Evolutionary conservation across 371 early-diverging fungal species (phyloP).

Genomic region (Mortierella sp.): DNA sequence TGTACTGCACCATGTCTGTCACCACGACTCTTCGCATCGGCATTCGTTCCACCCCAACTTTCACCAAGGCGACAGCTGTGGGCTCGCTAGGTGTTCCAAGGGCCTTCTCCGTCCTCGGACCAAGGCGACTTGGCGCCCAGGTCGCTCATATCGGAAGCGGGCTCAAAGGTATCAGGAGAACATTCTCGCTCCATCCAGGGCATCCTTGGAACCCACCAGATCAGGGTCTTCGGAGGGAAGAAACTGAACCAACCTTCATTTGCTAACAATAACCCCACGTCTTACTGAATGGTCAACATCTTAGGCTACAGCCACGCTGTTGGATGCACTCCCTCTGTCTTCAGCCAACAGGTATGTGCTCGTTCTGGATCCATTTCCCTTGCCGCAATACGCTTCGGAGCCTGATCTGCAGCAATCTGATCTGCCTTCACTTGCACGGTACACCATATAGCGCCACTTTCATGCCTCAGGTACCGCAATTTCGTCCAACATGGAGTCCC

Average conservation of each 20-base stretch:
- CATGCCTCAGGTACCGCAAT: constrained; percentile 42
- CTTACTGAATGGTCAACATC: background rate
- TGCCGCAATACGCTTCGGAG: no score
- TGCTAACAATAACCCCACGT: background rate
- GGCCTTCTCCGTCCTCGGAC: constrained; percentile 40
- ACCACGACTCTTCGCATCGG: constrained; percentile 31
- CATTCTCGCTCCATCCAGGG: background rate
- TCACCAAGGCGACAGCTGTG: constrained; percentile 3
- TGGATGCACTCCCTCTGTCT: constrained; percentile 42
- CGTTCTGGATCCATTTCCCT: no score
- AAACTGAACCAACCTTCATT: background rate
- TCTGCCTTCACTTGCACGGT: background rate
- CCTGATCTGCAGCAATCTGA: background rate
- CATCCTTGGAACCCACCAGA: background rate
- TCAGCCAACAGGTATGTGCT: constrained; percentile 41
- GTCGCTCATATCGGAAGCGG: constrained; percentile 16
- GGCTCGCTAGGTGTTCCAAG: constrained; percentile 21
- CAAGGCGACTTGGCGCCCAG: constrained; percentile 26
- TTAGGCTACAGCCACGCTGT: constrained; percentile 38
- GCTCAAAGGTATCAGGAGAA: constrained; percentile 27
- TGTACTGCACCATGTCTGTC: constrained; percentile 20
- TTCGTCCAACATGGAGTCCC: background rate
- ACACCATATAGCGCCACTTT: constrained; percentile 30
- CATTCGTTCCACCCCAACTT: constrained; percentile 29
- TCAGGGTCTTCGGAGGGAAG: background rate